These are phyloP conservation scores for Penicillium pulvis DNA, from an alignment of 495 filamentous ascomycete genomes.

Conservation along the genomic window DNA sequence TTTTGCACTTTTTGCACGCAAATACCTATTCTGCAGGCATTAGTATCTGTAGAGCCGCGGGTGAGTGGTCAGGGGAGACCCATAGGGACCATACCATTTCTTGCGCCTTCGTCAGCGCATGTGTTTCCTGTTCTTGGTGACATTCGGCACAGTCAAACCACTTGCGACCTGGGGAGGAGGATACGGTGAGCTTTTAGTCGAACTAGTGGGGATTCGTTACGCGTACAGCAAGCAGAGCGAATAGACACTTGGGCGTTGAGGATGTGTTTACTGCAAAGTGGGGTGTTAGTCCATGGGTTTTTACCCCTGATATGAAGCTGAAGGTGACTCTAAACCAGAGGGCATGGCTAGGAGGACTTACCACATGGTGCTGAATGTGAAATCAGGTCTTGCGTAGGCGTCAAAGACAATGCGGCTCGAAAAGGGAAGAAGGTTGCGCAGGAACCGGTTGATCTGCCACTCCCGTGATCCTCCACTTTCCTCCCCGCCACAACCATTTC, in stretches of 20 bases:
- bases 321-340: conserved; percentile 4
- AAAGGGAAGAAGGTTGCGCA: conserved; percentile 23
- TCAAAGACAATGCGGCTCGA: conserved; percentile 9
- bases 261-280: conserved; percentile 77
- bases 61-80: background rate
- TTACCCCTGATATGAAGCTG: background rate
- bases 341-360: conserved; percentile 43
- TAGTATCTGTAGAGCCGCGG: background rate
- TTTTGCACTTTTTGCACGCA: conserved; percentile 97
- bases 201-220: background rate
- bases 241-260: conserved; percentile 98
- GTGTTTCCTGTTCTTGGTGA: conserved; percentile 78
- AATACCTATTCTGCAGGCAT: conserved; percentile 54
- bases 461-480: conserved; percentile 37
- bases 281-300: conserved; percentile 16
- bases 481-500: conserved; percentile 32
- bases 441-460: conserved; percentile 32
- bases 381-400: background rate
- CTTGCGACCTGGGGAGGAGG: conserved; percentile 61
- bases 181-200: background rate
- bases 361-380: conserved; percentile 26
- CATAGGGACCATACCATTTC: conserved; percentile 67
- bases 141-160: conserved; percentile 99
- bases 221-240: conserved; percentile 89
- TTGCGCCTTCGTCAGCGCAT: conserved; percentile 70